Percentiles rank a stretch among this genome's conserved stretches.
Conservation (phyloP, 257 asterid genomes). For the Przewalskia tangutica region DNA sequence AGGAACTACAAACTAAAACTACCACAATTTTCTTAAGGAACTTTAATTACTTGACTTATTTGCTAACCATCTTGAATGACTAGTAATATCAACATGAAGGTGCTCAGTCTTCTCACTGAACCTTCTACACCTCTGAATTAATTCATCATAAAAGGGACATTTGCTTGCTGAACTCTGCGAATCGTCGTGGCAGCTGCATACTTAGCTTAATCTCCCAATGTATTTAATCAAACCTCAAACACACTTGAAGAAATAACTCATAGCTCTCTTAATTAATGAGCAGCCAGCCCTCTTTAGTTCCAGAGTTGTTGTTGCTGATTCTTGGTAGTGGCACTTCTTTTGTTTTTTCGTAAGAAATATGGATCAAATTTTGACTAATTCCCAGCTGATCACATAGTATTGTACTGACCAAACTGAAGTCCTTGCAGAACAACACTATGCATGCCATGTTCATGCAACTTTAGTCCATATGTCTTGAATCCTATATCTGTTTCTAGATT, state of each 20-base stretch:
- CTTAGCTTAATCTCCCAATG: neutral
- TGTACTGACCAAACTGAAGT: constrained; percentile 32
- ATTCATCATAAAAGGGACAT: neutral
- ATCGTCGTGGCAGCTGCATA: neutral
- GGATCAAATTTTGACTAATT: constrained; percentile 32
- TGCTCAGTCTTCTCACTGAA: constrained; percentile 2
- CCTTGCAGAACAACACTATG: constrained; percentile 26
- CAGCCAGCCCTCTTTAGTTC: neutral
- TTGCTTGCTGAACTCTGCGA: neutral
- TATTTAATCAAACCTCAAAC: neutral
- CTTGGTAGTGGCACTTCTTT: neutral
- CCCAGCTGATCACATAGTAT: neutral
- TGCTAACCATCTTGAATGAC: constrained; percentile 16
- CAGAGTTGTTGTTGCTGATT: neutral
- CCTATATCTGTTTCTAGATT: constrained; percentile 36
- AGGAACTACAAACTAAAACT: neutral
- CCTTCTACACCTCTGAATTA: neutral
- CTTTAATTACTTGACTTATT: constrained; percentile 7
- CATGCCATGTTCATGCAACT: neutral
- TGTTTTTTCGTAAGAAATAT: constrained; percentile 6
- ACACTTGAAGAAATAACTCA: neutral
- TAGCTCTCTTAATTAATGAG: neutral
- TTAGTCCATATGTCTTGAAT: constrained; percentile 12
- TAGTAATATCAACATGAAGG: constrained; percentile 8
- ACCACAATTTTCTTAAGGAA: neutral